These are phyloP conservation scores for Thelonectria rubi DNA, from an alignment of 2,329 filamentous ascomycete species.

Conservation along the genomic window DNA sequence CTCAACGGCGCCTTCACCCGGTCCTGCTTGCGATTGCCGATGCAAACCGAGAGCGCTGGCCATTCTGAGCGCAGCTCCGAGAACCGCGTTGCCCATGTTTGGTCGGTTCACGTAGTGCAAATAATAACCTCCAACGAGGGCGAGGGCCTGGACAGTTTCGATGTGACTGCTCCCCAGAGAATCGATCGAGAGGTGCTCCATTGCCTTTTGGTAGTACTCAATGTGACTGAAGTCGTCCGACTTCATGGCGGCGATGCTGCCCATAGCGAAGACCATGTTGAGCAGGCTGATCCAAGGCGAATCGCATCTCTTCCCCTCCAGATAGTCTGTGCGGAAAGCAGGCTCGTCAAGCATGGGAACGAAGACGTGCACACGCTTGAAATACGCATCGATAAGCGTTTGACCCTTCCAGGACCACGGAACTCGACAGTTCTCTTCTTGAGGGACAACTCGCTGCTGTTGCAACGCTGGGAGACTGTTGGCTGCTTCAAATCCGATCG, in stretches of 20 bases:
- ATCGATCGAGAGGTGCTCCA: slow-evolving; percentile 72
- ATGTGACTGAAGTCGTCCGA: slow-evolving; percentile 73
- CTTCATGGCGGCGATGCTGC: slow-evolving; percentile 73
- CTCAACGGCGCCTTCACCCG: slow-evolving; percentile 50
- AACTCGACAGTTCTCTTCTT: slow-evolving; percentile 60
- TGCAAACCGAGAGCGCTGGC: slow-evolving; percentile 76
- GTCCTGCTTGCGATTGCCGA: slow-evolving; percentile 56
- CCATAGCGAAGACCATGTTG: slow-evolving; percentile 81
- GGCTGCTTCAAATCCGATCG: slow-evolving; percentile 54
- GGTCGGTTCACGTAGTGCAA: slow-evolving; percentile 80
- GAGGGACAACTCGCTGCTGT: slow-evolving; percentile 54
- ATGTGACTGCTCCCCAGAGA: slow-evolving; percentile 67
- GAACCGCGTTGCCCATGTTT: slow-evolving; percentile 78
- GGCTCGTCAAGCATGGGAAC: slow-evolving; percentile 79
- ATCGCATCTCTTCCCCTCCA: slow-evolving; percentile 59
- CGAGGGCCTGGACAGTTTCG: slow-evolving; percentile 75
- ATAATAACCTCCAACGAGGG: slow-evolving; percentile 78
- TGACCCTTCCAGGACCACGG: slow-evolving; percentile 72
- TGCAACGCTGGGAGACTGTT: slow-evolving; percentile 56
- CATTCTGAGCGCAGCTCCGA: slow-evolving; percentile 76
- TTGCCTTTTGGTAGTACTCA: slow-evolving; percentile 74
- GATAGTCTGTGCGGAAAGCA: slow-evolving; percentile 58
- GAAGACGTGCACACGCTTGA: slow-evolving; percentile 76
- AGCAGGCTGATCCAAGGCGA: slow-evolving; percentile 74
- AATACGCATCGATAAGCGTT: slow-evolving; percentile 78